A percentile compares a stretch with the other conserved stretches of the same genome.
Evolutionary conservation across 2,329 filamentous ascomycete species (phyloP).

Genomic region (Tolypocladium ovalisporum): DNA sequence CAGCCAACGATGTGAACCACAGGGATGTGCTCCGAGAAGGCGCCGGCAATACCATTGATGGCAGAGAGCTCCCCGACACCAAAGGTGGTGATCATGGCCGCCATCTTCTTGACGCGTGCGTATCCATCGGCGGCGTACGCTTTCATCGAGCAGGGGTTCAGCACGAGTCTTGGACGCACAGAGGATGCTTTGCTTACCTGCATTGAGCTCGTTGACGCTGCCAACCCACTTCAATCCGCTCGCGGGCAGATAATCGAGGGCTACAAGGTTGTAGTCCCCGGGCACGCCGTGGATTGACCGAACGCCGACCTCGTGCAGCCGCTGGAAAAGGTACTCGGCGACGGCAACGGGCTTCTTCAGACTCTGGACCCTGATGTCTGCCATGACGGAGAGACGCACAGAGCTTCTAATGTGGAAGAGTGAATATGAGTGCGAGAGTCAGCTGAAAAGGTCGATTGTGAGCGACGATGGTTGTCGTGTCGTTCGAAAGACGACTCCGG

Average conservation of each 20-base stretch:
- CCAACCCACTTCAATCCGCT: slow-evolving; percentile 53
- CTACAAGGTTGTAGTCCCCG: slow-evolving; percentile 61
- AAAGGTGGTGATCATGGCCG: slow-evolving; percentile 63
- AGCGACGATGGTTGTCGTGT: neutral
- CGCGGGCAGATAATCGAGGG: slow-evolving; percentile 54
- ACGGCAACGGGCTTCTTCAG: slow-evolving; percentile 45
- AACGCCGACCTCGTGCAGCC: slow-evolving; percentile 53
- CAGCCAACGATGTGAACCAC: slow-evolving; percentile 57
- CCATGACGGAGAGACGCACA: slow-evolving; percentile 7
- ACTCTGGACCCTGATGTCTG: slow-evolving; percentile 28
- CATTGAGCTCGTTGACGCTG: slow-evolving; percentile 64
- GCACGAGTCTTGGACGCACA: neutral
- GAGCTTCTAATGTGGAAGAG: neutral
- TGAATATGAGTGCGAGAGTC: neutral
- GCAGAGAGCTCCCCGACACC: slow-evolving; percentile 67
- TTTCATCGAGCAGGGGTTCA: slow-evolving; percentile 15
- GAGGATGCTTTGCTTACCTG: slow-evolving; percentile 33
- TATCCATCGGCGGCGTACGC: slow-evolving; percentile 76
- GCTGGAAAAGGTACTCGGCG: slow-evolving; percentile 56
- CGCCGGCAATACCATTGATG: slow-evolving; percentile 63
- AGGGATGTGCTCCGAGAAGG: slow-evolving; percentile 61
- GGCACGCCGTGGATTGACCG: slow-evolving; percentile 58
- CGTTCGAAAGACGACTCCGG: neutral
- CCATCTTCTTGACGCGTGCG: slow-evolving; percentile 59
- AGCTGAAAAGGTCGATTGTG: neutral